Evolutionary conservation across 306 rosid genomes (phyloP), one percentile per base, ranked within the genome.

Genomic region (Inga laurina): DNA sequence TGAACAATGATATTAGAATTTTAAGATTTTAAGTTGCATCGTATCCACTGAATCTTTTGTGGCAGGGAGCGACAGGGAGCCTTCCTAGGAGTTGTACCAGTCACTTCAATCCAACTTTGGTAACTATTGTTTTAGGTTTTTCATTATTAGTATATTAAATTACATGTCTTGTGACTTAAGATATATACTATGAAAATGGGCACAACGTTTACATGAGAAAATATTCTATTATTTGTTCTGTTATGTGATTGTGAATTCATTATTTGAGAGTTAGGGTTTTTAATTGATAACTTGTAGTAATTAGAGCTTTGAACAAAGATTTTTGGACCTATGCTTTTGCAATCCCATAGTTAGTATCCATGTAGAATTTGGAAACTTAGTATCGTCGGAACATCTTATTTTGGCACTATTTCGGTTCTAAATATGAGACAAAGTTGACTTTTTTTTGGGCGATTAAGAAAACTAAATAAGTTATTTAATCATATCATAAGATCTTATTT

Each of bases 51-150:
- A 16, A n/a, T 80, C 9, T 77, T 59, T 59, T 56, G 37, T 80
- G 69, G 56, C 48, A 90, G 94, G 89, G 73, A 59, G 83, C 89
- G 39, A 74, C 80, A 75, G 88, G 81, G 77, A 85, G 77, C 85
- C 88, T 90, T 45, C 92, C 94, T n/a, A 72, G 45, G 44, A 85
- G 88, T 37, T 90, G 94, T 77, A 79, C 76, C 52, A 73, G 77
- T 81, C 87, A 75, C 72, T 66, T 85, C 72, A 87, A 88, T 82
- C 92, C 94, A 65, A 83, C 88, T 65, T 79, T 70, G 84, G 91
- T 90, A 79, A 83, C 52, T 62, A 19, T 74, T 45, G 14, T 69
- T n/a, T 66, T 37, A 49, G 80, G 51, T 52, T 37, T 27, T 75
- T 62, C 48, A 16, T 18, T 59, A 74, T 74, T 18, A 35, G 32